Evolutionary conservation across 2,329 filamentous ascomycete species (phyloP), one percentile per base, ranked within the genome.

Genomic region (Calcarisporium arbuscula): DNA sequence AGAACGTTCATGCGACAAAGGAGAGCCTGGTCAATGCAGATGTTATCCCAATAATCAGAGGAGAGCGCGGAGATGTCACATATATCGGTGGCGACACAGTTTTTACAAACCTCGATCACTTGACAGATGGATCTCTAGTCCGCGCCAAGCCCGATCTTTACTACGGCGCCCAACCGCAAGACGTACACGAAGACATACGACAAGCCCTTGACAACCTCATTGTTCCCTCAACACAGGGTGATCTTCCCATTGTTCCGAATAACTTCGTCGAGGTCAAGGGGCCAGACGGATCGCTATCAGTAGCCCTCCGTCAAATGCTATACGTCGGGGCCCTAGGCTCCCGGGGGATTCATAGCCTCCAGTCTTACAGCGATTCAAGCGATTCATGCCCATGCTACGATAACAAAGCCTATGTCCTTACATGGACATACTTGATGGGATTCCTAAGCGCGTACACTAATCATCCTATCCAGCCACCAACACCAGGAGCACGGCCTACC

Each of bases 331-430:
- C 59, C 10, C 28, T 43, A 12, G 55, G 57, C 16, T 46, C 56
- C 18, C 49, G 56, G 28, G 59, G 40, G 3, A 55, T 61, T 34
- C 50, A 57, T 26, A 41, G 37, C 26, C 45, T 65, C 17, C 53
- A 56, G 39, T 56, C 51, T 28, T 60, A 56, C 34, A 36, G 43
- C 37, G n/a, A n/a, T n/a, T n/a, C n/a, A n/a, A n/a, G n/a, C n/a
- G n/a, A n/a, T n/a, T n/a, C n/a, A n/a, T n/a, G n/a, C n/a, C n/a
- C n/a, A n/a, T n/a, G n/a, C n/a, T 61, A 56, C 38, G 55, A 65
- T 43, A 52, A 52, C 28, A 58, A 59, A 30, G 56, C 62, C 11
- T 57, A 61, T 43, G 56, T 56, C 1, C 49, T 62, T 18, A 53
- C 49, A 15, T 55, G 52, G 14, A 60, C 41, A 2, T 65, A 65